These are phyloP conservation scores for Tylopilus cervinicoccineus DNA, from an alignment of 768 basidiomycete genomes.

Conservation along the genomic window DNA sequence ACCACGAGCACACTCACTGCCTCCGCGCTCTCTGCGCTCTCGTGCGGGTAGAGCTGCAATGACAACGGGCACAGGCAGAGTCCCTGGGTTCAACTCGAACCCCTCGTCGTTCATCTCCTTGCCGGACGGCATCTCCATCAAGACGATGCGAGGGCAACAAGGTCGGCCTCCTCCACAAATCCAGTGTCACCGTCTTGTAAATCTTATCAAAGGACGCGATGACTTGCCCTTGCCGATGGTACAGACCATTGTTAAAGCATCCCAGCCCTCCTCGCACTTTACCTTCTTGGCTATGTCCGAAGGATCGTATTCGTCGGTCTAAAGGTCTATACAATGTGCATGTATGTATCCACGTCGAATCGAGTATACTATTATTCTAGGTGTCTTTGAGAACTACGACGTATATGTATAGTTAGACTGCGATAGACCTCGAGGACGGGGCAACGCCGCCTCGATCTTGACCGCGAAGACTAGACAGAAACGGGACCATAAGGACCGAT, in stretches of 20 bases:
- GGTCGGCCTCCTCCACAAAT: conserved; percentile 16
- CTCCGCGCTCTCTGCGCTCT: conserved; percentile 9
- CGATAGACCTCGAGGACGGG: neutral
- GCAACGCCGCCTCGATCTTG: conserved; percentile 23
- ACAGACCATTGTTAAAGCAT: conserved; percentile 12
- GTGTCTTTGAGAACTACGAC: neutral
- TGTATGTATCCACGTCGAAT: neutral
- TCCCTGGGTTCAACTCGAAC: conserved; percentile 18
- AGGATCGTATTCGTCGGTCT: neutral
- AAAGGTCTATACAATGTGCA: neutral
- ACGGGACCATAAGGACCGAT: neutral
- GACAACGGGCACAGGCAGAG: neutral
- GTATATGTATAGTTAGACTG: neutral
- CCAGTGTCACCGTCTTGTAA: conserved; percentile 25
- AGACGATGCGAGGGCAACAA: conserved; percentile 18
- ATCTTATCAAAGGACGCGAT: neutral
- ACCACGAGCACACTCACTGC: conserved; percentile 14
- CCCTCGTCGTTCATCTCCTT: conserved; percentile 25
- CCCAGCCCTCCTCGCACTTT: conserved; percentile 24
- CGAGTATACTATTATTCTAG: neutral
- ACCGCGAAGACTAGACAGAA: conserved; percentile 15
- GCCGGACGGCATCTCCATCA: conserved; percentile 17
- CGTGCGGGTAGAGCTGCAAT: neutral
- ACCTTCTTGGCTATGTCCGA: conserved; percentile 22
- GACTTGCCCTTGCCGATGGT: neutral